Base-by-base conservation (phyloP, 352 stramenopile species). In the Globisporangium nodosum region DNA sequence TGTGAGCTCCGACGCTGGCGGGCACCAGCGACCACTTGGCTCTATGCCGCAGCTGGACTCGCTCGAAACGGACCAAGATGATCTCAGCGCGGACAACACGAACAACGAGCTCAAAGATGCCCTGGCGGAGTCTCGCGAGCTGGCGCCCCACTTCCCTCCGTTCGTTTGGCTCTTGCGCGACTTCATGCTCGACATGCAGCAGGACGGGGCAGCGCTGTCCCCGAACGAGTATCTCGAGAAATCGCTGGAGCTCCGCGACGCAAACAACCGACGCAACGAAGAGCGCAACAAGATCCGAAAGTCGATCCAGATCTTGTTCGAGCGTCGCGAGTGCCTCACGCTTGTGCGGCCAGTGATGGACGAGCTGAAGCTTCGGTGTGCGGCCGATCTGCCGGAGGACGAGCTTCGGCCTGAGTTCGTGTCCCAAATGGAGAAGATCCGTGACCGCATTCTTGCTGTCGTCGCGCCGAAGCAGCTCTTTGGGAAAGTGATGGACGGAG, bases 91-190 rank as follows among this genome's bases (percentile, higher is more conserved):
- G 16, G n/a, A 63, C 27, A 33, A 47, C 24, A n/a, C 15, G 47
- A n/a, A 52, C 68, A 21, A 46, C 33, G 49, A 40, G 9, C n/a
- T 54, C 7, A 1, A 2, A 7, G 78, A 88, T 56, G 61, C 69
- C 3, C 24, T 77, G 24, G 61, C 71, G 11, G 74, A 87, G 53
- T 85, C 74, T 0, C 62, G 60, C 1, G 76, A 76, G 1, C 68
- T 94, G 33, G 81, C 85, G 37, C 77, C 72, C 24, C 83, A 93
- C 56, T 94, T 94, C 55, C 85, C 85, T 31, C 85, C 83, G 51
- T 90, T 94, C 20, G 64, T 93, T 30, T 92, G 84, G 82, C 69
- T 94, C 37, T 60, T 94, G 48, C 77, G 85, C 33, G 85, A 94
- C 51, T 94, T 94, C 55, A 65, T 90, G 56, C 78, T 94, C 6